Base-by-base conservation (phyloP, 202 grass and related monocot genomes). In the Setaria viridis region DNA sequence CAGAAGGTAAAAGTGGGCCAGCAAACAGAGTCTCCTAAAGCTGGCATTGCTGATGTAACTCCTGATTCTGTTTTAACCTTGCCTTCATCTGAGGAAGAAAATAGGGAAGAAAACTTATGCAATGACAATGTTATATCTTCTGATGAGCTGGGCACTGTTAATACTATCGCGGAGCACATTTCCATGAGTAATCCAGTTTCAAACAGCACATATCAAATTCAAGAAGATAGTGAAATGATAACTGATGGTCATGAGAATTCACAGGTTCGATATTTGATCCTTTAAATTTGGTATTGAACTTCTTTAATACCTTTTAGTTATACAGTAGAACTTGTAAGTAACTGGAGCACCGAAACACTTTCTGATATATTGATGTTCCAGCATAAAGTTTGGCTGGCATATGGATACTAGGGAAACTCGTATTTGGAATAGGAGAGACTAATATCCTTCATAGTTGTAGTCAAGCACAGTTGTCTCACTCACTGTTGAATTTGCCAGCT, bases 1-100 rank as follows among this genome's bases (percentile, higher is more conserved):
- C 72, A 84, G 68, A 73, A 91, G 76, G 78, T 97, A 63, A 77
- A 91, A 45, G 64, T 59, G 70, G 78, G n/a, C 33, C 42, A 91
- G 41, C 80, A 76, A 68, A 30, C 65, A 65, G 82, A 39, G 20
- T 87, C 85, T 80, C 70, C 80, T 85, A 85, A 72, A 59, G 15
- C 70, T 80, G 60, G 25, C 13, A 6, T 34, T 53, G 60, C 55
- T 67, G 68, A 74, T 83, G 49, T 70, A 66, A 58, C 30, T 82
- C 57, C 62, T 78, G 64, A 80, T 74, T 45, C 55, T 50, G 19
- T 77, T 73, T 88, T 54, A 58, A n/a, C 32, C 53, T 48, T 85
- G n/a, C 16, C 50, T 85, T 19, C 51, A 29, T 79, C 45, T 77
- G 85, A 16, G 79, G 42, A 85, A 82, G 55, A 87, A 86, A 35